Percentiles rank a stretch among this genome's conserved stretches.
Evolutionary conservation across 2,329 filamentous ascomycete species (phyloP).

Genomic region (Lomentospora prolificans): DNA sequence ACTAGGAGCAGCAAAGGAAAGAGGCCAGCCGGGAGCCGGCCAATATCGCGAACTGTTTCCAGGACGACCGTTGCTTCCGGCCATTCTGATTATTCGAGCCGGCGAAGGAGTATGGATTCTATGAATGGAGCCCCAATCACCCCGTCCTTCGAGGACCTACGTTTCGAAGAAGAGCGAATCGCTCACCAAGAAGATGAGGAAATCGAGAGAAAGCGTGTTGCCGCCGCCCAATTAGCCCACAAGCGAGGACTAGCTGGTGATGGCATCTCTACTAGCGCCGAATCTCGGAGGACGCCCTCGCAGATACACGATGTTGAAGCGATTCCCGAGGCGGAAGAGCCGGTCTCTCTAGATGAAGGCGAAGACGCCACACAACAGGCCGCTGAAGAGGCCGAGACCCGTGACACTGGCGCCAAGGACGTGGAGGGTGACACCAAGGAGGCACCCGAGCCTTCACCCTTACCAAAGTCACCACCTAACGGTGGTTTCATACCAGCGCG

Average conservation of each 20-base stretch:
- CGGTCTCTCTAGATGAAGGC: background rate
- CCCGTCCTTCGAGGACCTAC: slow-evolving; percentile 41
- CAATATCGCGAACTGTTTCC: slow-evolving; percentile 43
- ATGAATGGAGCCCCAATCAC: slow-evolving; percentile 28
- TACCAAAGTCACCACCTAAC: background rate
- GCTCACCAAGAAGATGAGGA: slow-evolving; percentile 43
- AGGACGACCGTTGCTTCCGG: slow-evolving; percentile 44
- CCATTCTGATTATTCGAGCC: slow-evolving; percentile 23
- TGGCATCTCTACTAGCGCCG: background rate
- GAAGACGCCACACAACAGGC: background rate
- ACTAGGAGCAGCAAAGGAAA: slow-evolving; percentile 53
- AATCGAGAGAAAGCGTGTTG: slow-evolving; percentile 40
- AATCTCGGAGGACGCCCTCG: background rate
- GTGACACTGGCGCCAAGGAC: background rate
- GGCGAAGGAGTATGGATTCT: slow-evolving; percentile 13
- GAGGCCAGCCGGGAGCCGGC: slow-evolving; percentile 27
- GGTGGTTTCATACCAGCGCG: slow-evolving; percentile 46
- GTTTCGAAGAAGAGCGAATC: slow-evolving; percentile 41
- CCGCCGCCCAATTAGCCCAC: slow-evolving; percentile 40
- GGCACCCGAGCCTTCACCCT: background rate
- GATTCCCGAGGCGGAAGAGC: slow-evolving; percentile 2
- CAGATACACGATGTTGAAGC: slow-evolving; percentile 1
- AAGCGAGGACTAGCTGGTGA: slow-evolving; percentile 33
- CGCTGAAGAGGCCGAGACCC: background rate
- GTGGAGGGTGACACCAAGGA: background rate